Conservation (phyloP, 2,329 filamentous ascomycete genomes). For the Ophiostoma sp. region DNA sequence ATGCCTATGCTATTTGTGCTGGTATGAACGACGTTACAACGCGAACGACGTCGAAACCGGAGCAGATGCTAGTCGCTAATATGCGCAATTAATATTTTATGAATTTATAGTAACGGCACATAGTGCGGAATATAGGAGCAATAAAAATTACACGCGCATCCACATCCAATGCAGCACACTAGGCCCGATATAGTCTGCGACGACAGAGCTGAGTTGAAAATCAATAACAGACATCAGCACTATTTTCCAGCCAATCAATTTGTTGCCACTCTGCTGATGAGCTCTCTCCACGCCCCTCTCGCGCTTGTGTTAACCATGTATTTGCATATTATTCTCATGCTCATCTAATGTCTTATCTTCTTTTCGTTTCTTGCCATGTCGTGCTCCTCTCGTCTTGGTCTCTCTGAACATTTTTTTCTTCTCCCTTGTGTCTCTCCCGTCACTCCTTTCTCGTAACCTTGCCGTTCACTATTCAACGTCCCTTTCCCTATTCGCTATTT, state of each 20-base stretch:
- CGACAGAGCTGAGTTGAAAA: constrained; percentile 18
- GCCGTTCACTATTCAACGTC: too few relatives aligned
- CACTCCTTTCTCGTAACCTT: not conserved
- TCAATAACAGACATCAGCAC: constrained; percentile 12
- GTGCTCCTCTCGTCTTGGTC: not conserved
- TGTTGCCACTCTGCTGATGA: not conserved
- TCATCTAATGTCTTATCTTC: not conserved
- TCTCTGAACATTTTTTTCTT: not conserved
- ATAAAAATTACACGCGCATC: not conserved
- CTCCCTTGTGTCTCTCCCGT: not conserved
- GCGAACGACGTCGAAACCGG: too few relatives aligned
- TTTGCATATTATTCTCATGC: not conserved
- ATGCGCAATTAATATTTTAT: too few relatives aligned
- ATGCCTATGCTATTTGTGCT: too few relatives aligned
- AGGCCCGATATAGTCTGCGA: not conserved
- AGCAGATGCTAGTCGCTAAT: too few relatives aligned
- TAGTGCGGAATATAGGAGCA: not conserved
- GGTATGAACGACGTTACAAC: too few relatives aligned
- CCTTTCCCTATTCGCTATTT: too few relatives aligned
- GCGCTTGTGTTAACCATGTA: not conserved
- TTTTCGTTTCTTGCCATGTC: not conserved
- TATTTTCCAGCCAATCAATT: constrained; percentile 13
- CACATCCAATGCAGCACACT: constrained; percentile 8
- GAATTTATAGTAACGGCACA: too few relatives aligned
- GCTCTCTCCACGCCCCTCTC: not conserved